phyloP scores from a whole-genome alignment of 768 basidiomycete genomes.

The Leccinum incarnatum region DNA sequence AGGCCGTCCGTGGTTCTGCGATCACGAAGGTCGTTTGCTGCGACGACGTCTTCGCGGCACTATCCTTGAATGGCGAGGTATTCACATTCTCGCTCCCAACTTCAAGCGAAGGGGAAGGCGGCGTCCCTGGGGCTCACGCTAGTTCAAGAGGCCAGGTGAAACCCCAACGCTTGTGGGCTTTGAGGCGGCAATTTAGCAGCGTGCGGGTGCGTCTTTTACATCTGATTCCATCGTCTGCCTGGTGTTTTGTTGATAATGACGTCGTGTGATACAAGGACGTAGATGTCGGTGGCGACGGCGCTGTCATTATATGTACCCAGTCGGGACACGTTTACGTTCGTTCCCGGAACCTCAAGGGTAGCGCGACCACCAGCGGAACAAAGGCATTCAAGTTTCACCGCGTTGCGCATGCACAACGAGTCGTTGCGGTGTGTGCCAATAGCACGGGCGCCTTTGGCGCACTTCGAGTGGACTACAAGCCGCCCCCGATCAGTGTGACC shows the following conservation, averaged over 20 bases:
- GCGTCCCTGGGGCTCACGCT: not conserved
- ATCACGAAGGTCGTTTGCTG: slow-evolving; percentile 79
- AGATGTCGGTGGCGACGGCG: slow-evolving; percentile 82
- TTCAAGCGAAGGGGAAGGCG: slow-evolving; percentile 30
- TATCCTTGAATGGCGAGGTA: slow-evolving; percentile 86
- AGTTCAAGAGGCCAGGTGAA: slow-evolving; percentile 40
- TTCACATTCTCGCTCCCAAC: slow-evolving; percentile 68
- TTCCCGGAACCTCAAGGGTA: slow-evolving; percentile 44
- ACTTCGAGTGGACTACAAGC: slow-evolving; percentile 68
- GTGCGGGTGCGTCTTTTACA: slow-evolving; percentile 53
- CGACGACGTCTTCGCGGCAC: slow-evolving; percentile 78
- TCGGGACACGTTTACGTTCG: slow-evolving; percentile 94
- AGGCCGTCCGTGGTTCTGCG: slow-evolving; percentile 62
- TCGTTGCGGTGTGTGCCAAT: slow-evolving; percentile 79
- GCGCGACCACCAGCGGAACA: slow-evolving; percentile 21
- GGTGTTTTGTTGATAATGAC: not conserved
- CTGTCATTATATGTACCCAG: slow-evolving; percentile 88
- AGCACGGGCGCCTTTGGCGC: slow-evolving; percentile 88
- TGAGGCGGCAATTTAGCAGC: slow-evolving; percentile 82
- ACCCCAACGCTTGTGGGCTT: slow-evolving; percentile 89
- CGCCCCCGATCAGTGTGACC: slow-evolving; percentile 49
- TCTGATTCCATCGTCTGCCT: not conserved
- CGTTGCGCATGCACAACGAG: slow-evolving; percentile 81
- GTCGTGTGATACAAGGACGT: slow-evolving; percentile 57
- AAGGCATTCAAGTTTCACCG: slow-evolving; percentile 78